Evolutionary conservation across 169 alveolate genomes (phyloP), one percentile per base, ranked within the genome.

Genomic region (Ichthyophthirius multifiliis): DNA sequence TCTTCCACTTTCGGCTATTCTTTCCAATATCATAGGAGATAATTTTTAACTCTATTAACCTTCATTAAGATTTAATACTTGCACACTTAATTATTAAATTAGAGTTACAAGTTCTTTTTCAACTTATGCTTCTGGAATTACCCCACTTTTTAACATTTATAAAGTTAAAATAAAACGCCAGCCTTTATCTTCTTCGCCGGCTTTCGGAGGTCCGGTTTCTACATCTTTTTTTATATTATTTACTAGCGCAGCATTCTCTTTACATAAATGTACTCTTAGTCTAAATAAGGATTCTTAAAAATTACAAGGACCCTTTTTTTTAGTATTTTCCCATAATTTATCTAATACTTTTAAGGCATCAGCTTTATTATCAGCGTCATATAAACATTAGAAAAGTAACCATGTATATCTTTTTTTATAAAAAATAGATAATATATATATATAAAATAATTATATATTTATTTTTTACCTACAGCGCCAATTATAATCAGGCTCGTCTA

Each of bases 341-440:
- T 95, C 98, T 12, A 91, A 76, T 5, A 92, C 87, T 82, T 95
- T 95, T 10, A 82, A 6, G 4, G 96, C 96, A 39, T 95, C 98
- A 10, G 93, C 86, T 76, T 93, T 95, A 80, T 92, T 91, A n/a
- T 95, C 98, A 35, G 93, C 92, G 79, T 95, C 98, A 35, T 89
- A 75, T 37, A 89, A 84, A 46, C 93, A 79, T 46, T 92, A 86
- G 9, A 92, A 94, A 30, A 95, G 84, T 15, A 89, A 83, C 78
- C 90, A 89, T 34, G 92, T 47, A 39, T 82, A 91, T 65, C 71
- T 55, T 27, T 1, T 15, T 20, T 0, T 6, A 55, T 55, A 18
- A 2, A 47, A 20, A 7, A 47, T 47, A 20, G 5, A 47, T 47
- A 3, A 7, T 20, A 20, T n/a, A 7, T n/a, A 7, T 2, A 12